phyloP scores from a whole-genome alignment of 2,329 filamentous ascomycete species.

The Aspergillus sp. region DNA sequence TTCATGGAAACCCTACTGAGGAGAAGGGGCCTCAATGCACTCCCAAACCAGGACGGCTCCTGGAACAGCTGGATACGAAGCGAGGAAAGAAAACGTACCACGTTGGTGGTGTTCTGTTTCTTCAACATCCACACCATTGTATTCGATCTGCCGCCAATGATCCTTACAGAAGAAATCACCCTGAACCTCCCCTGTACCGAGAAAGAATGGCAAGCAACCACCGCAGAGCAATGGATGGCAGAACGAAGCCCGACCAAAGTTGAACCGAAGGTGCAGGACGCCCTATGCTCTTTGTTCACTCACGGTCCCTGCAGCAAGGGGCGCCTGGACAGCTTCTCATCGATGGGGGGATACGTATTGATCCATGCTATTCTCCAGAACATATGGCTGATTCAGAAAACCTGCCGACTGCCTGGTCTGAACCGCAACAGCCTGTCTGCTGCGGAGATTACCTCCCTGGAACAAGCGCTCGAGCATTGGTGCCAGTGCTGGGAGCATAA shows the following conservation, averaged over 20 bases:
- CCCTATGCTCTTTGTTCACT: conserved; percentile 25
- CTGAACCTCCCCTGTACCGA: conserved; percentile 34
- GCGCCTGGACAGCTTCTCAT: conserved; percentile 29
- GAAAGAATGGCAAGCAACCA: conserved; percentile 31
- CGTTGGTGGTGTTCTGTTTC: conserved; percentile 34
- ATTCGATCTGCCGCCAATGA: conserved; percentile 31
- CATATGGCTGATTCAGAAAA: conserved; percentile 35
- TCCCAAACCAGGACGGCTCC: conserved; percentile 28
- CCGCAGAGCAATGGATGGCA: conserved; percentile 22
- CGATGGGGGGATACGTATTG: conserved; percentile 31
- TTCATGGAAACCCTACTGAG: conserved; percentile 29
- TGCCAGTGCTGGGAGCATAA: conserved; percentile 38
- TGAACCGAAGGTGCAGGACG: conserved; percentile 30
- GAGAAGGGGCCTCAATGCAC: conserved; percentile 27
- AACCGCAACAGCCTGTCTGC: conserved; percentile 22
- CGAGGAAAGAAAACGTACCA: conserved; percentile 31
- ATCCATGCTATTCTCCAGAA: conserved; percentile 34
- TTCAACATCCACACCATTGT: conserved; percentile 38
- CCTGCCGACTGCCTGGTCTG: conserved; percentile 25
- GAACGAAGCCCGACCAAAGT: conserved; percentile 21
- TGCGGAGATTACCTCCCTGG: conserved; percentile 24
- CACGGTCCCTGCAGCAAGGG: conserved; percentile 9
- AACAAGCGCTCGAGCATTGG: conserved; percentile 35
- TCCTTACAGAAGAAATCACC: conserved; percentile 30
- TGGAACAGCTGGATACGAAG: conserved; percentile 34